A percentile compares a stretch with the other conserved stretches of the same genome.
Evolutionary conservation across 768 basidiomycete genomes (phyloP).

Genomic region (Lentinula detonsa): DNA sequence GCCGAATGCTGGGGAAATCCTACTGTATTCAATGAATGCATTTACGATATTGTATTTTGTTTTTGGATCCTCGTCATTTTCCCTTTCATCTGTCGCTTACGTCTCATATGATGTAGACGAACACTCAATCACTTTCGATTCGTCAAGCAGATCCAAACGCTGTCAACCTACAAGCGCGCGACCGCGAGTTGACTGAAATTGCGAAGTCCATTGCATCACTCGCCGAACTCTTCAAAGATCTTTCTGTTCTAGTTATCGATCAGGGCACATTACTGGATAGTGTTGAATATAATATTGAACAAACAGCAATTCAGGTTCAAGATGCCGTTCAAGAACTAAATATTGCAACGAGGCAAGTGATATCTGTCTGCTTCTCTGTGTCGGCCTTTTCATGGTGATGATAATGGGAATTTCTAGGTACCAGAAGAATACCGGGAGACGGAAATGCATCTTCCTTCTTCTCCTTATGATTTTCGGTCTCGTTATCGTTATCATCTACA

Average conservation of each 20-base stretch:
- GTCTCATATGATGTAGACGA: slow-evolving; percentile 12
- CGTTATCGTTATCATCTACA: slow-evolving; percentile 86
- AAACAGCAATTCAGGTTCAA: slow-evolving; percentile 73
- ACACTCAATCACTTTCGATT: slow-evolving; percentile 27
- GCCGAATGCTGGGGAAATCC: background rate
- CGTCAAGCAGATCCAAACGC: slow-evolving; percentile 33
- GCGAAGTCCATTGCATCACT: slow-evolving; percentile 87
- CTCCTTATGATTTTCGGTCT: slow-evolving; percentile 86
- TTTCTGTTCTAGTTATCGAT: slow-evolving; percentile 90
- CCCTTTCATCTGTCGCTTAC: background rate
- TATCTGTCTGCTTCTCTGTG: slow-evolving; percentile 3
- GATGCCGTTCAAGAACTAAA: slow-evolving; percentile 84
- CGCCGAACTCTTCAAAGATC: slow-evolving; percentile 94
- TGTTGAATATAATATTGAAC: slow-evolving; percentile 96
- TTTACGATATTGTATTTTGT: background rate
- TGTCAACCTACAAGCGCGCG: slow-evolving; percentile 36
- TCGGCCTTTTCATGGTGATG: background rate
- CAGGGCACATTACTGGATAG: slow-evolving; percentile 96
- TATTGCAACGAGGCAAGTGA: slow-evolving; percentile 69
- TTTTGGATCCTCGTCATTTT: background rate
- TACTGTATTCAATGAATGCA: background rate
- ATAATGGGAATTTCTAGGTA: slow-evolving; percentile 45
- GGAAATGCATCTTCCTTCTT: slow-evolving; percentile 91
- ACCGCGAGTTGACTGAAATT: slow-evolving; percentile 79
- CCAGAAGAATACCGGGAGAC: slow-evolving; percentile 88